Evolutionary conservation across 768 basidiomycete species (phyloP).

Genomic region (Austroboletus eburneus): DNA sequence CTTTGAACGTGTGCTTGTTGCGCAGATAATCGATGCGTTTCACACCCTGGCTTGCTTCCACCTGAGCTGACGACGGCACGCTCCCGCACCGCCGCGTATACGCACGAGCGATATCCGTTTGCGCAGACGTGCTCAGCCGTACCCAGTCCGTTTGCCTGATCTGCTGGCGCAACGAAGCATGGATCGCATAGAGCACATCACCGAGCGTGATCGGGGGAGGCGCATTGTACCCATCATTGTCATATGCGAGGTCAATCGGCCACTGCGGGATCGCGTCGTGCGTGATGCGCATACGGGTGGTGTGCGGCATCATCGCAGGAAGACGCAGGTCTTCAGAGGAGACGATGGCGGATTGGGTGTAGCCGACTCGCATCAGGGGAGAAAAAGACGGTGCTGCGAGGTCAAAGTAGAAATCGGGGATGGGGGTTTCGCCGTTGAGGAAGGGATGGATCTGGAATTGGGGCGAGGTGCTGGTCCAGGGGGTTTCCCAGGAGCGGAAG

Average conservation of each 20-base stretch:
- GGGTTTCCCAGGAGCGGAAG: slow-evolving; percentile 17
- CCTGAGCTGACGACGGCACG: slow-evolving; percentile 26
- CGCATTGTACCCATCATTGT: slow-evolving; percentile 26
- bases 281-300: slow-evolving; percentile 51
- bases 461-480: slow-evolving; percentile 16
- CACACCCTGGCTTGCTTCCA: slow-evolving; percentile 36
- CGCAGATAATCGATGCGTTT: slow-evolving; percentile 37
- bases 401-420: slow-evolving; percentile 51
- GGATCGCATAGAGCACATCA: slow-evolving; percentile 54
- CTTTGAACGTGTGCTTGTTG: slow-evolving; percentile 34
- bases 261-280: slow-evolving; percentile 57
- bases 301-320: slow-evolving; percentile 52
- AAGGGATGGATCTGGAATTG: slow-evolving; percentile 27
- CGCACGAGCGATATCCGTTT: slow-evolving; percentile 32
- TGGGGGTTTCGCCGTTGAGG: slow-evolving; percentile 48
- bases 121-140: slow-evolving; percentile 21
- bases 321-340: slow-evolving; percentile 44
- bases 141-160: slow-evolving; percentile 37
- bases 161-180: slow-evolving; percentile 42
- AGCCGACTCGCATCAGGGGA: slow-evolving; percentile 39
- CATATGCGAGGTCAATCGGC: slow-evolving; percentile 52
- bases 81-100: slow-evolving; percentile 35
- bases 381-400: slow-evolving; percentile 44
- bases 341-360: slow-evolving; percentile 37
- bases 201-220: slow-evolving; percentile 48